phyloP scores from a whole-genome alignment of 495 filamentous ascomycete genomes.

The Elaphomyces granulatus region DNA sequence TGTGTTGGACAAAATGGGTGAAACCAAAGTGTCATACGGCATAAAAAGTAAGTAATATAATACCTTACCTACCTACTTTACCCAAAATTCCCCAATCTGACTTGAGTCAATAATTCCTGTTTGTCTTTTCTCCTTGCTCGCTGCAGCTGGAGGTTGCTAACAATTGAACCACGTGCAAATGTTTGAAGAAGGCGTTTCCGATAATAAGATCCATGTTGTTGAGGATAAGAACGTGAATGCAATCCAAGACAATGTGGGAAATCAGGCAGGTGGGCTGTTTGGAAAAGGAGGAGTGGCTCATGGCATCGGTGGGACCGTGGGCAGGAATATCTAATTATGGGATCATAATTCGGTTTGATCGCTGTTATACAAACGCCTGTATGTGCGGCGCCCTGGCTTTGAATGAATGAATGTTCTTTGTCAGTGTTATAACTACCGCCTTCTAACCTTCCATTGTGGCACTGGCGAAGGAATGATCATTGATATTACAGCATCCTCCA shows the following conservation, averaged over 20 bases:
- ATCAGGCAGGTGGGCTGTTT: conserved; percentile 11
- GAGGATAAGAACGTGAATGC: conserved; percentile 24
- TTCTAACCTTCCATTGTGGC: no score
- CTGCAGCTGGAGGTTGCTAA: no score
- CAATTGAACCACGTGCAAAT: no score
- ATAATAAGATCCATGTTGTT: conserved; percentile 19
- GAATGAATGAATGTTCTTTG: no score
- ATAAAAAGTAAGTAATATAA: conserved; percentile 19
- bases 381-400: no score
- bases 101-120: not conserved
- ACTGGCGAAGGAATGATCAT: no score
- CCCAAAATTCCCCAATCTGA: not conserved
- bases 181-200: conserved; percentile 15
- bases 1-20: conserved; percentile 36
- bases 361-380: no score
- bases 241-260: conserved; percentile 22
- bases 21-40: conserved; percentile 33
- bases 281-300: conserved; percentile 13
- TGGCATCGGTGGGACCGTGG: conserved; percentile 9
- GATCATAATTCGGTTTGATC: no score
- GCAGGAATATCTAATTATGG: conserved; percentile 9
- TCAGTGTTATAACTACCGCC: no score
- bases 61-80: no score
- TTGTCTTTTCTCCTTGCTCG: no score
- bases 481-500: no score